A percentile compares a stretch with the other conserved stretches of the same genome.
Conservation (phyloP, 441 rosid species). For the Dalechampia spathulata region DNA sequence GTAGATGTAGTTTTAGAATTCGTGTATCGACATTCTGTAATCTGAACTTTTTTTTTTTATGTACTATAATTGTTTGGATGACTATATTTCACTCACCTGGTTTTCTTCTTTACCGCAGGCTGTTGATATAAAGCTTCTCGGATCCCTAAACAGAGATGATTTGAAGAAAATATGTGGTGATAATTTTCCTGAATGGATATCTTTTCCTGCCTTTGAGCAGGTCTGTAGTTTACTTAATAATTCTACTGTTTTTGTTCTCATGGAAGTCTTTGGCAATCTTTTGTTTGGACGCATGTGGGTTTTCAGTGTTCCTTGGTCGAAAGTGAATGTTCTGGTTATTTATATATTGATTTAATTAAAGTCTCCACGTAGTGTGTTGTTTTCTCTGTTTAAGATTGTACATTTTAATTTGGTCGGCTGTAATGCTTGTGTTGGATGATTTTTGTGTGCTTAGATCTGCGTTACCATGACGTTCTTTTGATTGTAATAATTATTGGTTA, state of each 20-base stretch:
- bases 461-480: background rate
- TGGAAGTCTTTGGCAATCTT: background rate
- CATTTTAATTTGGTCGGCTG: background rate
- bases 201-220: conserved; percentile 96
- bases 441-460: background rate
- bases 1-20: background rate
- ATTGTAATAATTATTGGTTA: background rate
- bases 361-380: too few species aligned
- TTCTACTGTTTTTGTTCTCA: background rate
- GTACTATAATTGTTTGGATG: background rate
- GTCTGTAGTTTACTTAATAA: conserved; percentile 23
- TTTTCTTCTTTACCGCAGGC: conserved; percentile 54
- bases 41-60: too few species aligned
- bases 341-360: background rate
- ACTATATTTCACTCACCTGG: background rate
- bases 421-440: background rate
- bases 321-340: background rate
- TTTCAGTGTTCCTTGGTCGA: background rate
- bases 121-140: conserved; percentile 81
- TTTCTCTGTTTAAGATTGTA: background rate
- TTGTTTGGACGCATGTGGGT: background rate
- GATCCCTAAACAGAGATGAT: conserved; percentile 79
- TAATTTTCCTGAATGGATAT: conserved; percentile 93
- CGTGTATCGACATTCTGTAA: background rate
- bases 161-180: conserved; percentile 93